Conservation (phyloP, 768 basidiomycete genomes). For the Termitomyces sp. region DNA sequence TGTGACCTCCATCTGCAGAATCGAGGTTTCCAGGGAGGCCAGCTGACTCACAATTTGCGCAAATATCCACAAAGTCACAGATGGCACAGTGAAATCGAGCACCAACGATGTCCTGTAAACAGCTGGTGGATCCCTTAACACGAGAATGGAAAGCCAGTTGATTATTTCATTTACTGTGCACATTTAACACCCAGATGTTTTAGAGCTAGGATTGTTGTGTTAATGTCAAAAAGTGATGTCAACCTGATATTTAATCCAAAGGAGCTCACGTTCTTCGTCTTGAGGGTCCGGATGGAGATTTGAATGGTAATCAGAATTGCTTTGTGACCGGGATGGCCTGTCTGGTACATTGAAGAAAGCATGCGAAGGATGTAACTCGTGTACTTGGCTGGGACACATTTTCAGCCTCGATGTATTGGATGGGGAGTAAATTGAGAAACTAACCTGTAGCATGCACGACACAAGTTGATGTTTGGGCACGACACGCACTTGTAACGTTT, state of each 20-base stretch:
- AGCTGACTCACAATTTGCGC: slow-evolving; percentile 82
- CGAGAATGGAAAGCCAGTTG: neutral
- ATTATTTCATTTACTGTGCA: slow-evolving; percentile 60
- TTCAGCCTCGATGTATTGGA: neutral
- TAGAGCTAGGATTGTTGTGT: slow-evolving; percentile 46
- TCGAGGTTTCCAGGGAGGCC: slow-evolving; percentile 83
- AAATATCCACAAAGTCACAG: slow-evolving; percentile 82
- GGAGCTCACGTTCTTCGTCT: slow-evolving; percentile 59
- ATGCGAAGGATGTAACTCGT: slow-evolving; percentile 88
- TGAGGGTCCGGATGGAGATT: slow-evolving; percentile 33
- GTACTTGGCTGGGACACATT: slow-evolving; percentile 61
- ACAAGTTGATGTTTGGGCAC: slow-evolving; percentile 78
- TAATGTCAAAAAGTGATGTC: neutral
- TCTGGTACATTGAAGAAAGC: slow-evolving; percentile 83
- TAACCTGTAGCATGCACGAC: slow-evolving; percentile 80
- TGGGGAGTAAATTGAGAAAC: slow-evolving; percentile 8
- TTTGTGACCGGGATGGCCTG: slow-evolving; percentile 36
- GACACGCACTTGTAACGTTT: slow-evolving; percentile 84
- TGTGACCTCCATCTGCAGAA: slow-evolving; percentile 72
- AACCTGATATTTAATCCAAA: neutral
- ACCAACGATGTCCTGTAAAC: slow-evolving; percentile 85
- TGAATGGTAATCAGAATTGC: slow-evolving; percentile 35
- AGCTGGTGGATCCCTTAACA: slow-evolving; percentile 42
- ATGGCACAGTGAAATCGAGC: slow-evolving; percentile 92
- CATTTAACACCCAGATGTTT: slow-evolving; percentile 83